Evolutionary conservation across 108 stramenopile genomes (phyloP).

Genomic region (Pseudonitzschia multiseries): DNA sequence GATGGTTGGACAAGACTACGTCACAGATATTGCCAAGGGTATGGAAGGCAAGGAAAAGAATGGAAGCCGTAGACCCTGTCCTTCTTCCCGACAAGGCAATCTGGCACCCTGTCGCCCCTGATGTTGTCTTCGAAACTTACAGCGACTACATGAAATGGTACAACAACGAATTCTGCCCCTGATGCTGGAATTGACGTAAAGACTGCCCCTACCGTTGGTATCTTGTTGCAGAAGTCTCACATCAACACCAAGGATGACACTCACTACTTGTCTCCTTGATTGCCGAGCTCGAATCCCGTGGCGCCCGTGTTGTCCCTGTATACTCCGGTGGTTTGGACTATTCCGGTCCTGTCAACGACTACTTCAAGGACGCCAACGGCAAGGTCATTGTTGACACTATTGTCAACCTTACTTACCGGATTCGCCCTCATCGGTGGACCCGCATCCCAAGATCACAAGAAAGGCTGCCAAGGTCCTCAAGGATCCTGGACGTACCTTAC

Average conservation of each 20-base stretch:
- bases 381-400: constrained; percentile 90
- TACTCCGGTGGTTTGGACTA: constrained; percentile 97
- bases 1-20: constrained; percentile 92
- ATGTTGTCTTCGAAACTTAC: constrained; percentile 88
- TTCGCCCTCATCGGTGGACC: constrained; percentile 96
- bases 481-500: constrained; percentile 89
- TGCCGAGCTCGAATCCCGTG: constrained; percentile 93
- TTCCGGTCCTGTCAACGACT: constrained; percentile 94
- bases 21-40: constrained; percentile 70
- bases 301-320: constrained; percentile 86
- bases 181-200: constrained; percentile 90
- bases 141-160: constrained; percentile 92
- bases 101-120: constrained; percentile 95
- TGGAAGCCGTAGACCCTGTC: constrained; percentile 84
- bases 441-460: constrained; percentile 94
- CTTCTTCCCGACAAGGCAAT: constrained; percentile 98
- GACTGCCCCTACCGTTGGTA: constrained; percentile 87
- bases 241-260: constrained; percentile 98
- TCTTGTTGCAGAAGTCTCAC: constrained; percentile 96
- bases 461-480: constrained; percentile 90
- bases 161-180: constrained; percentile 89
- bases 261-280: constrained; percentile 95
- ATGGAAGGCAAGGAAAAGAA: constrained; percentile 81
- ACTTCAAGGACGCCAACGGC: constrained; percentile 72
- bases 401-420: constrained; percentile 95